Base-by-base conservation (phyloP, 108 stramenopile species). In the Fragilaria radians region DNA sequence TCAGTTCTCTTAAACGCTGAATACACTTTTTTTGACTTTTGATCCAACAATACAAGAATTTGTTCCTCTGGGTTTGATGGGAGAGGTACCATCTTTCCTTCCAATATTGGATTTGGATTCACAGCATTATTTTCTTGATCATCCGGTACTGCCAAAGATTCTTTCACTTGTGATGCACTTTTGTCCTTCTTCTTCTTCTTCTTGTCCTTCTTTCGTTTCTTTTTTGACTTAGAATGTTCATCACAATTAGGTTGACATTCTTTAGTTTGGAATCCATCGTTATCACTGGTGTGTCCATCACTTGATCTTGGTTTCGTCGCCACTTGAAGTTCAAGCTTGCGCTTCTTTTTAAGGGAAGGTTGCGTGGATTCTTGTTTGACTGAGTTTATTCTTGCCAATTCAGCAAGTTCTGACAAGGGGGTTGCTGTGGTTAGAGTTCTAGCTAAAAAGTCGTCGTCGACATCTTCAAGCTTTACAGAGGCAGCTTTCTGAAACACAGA, bases 21-120 rank as follows among this genome's bases (percentile, higher is more conserved):
- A 65, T 78, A 81, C 1, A 78, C 85, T 32, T 56, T 67, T 31
- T 72, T 62, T 48, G 42, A 56, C 24, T 62, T 59, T 29, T 66
- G 61, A 66, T 86, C 73, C 19, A 86, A 51, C 36, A 86, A 54
- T 32, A 82, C 81, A 28, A 86, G 54, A 2, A 57, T 24, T 28
- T 54, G 47, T 61, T 62, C 28, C 28, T 57, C 70, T 18, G 67
- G 56, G 28, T 63, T 4, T 22, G 22, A 19, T 18, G 52, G 52
- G 27, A 28, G 48, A 5, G 45, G 3, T 29, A 72, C 53, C 76
- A 82, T 76, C 32, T 65, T 48, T 31, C 84, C 84, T 51, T 86
- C 84, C 45, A 82, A 48, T 32, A 61, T 32, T 18, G 53, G 32
- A 28, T 56, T 57, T 36, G 66, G 47, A n/a, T n/a, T 61, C 62